A percentile compares a stretch with the other conserved stretches of the same genome.
These are phyloP conservation scores for Ambispora gerdemannii DNA, from an alignment of 192 early-diverging fungal genomes.

Conservation along the genomic window DNA sequence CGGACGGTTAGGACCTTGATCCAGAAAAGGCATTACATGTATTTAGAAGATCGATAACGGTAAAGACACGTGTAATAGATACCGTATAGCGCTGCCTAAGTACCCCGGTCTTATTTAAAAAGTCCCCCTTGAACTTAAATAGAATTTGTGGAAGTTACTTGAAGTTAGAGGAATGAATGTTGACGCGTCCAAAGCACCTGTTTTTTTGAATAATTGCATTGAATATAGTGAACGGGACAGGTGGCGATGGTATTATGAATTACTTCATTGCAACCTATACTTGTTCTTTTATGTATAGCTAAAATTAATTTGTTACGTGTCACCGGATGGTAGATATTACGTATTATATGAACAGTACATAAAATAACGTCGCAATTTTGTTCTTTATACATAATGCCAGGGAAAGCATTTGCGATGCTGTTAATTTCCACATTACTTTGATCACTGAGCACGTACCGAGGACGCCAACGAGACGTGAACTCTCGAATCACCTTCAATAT, in stretches of 20 bases:
- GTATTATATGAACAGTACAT: slow-evolving; percentile 31
- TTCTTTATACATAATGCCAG: background rate
- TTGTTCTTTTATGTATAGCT: slow-evolving; percentile 19
- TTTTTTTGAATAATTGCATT: slow-evolving; percentile 6
- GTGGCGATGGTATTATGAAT: slow-evolving; percentile 3
- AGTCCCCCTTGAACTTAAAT: no score
- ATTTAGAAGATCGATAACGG: no score
- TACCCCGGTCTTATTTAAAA: no score
- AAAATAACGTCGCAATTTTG: slow-evolving; percentile 27
- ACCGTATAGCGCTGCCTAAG: no score
- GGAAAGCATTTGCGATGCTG: slow-evolving; percentile 25
- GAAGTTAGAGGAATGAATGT: slow-evolving; percentile 24
- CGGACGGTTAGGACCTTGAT: no score
- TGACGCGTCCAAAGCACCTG: slow-evolving; percentile 22
- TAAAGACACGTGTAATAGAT: no score
- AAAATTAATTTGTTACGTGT: background rate
- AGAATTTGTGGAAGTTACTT: slow-evolving; percentile 17
- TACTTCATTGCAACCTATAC: background rate
- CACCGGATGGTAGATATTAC: slow-evolving; percentile 6
- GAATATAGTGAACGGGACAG: slow-evolving; percentile 6
- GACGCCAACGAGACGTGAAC: background rate
- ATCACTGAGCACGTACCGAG: slow-evolving; percentile 25
- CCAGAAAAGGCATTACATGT: no score
- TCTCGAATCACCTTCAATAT: slow-evolving; percentile 22
- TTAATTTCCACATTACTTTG: slow-evolving; percentile 14